Evolutionary conservation across 805 yeast genomes (phyloP), one percentile per base, ranked within the genome.

Genomic region (Myxozyma geophila): DNA sequence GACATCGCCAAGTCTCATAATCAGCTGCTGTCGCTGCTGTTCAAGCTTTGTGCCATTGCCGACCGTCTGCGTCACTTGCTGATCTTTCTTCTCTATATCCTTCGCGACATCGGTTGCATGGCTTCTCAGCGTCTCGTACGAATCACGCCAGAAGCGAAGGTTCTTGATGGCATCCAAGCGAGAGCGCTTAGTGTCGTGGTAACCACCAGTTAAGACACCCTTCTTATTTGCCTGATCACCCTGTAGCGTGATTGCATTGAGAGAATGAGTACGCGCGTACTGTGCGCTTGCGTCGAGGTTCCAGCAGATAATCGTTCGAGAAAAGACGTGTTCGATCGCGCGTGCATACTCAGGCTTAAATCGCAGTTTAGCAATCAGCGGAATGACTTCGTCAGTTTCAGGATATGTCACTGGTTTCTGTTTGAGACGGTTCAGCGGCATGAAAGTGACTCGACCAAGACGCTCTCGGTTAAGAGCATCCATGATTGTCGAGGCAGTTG

Each of bases 201-300:
- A 90, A 54, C 98, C 98, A 75, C 98, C 98, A 28, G 90, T 86
- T 51, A 95, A 75, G 1, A 88, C 89, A 75, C 99, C 99, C 68
- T 81, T 84, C 53, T 85, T 85, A 70, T 90, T 96, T 55, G 90
- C 90, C 67, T 90, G 80, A 73, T 95, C 98, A 69, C 99, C 99
- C 74, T 90, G 96, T 17, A 93, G 77, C 0, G 99, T 95, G 15
- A 95, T 88, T 0, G 96, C 89, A 70, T 84, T 86, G 28, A 92
- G 76, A 37, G 84, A 83, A 73, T 80, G 83, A 9, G 78, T 75
- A 53, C 83, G 83, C 0, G 96, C 86, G 36, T 89, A 77, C 68
- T 85, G 87, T 1, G 87, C 80, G 2, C 96, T 96, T 37, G 81
- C 80, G 54, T 82, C 86, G 52, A 93, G 76, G 66, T 87, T 85